Evolutionary conservation across 371 early-diverging fungal species (phyloP).

Genomic region (Rhizopus sp.): DNA sequence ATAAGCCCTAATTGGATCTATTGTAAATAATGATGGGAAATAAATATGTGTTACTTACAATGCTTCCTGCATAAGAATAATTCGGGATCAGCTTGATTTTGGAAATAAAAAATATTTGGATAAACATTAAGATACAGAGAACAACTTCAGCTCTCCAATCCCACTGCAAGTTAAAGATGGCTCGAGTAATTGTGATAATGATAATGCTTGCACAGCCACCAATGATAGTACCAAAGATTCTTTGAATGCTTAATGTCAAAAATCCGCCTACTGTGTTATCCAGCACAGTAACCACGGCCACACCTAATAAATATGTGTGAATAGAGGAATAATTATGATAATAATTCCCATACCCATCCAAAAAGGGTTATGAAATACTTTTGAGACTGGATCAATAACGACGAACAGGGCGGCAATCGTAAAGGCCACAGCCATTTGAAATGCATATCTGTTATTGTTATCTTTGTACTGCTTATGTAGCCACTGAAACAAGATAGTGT

Average conservation of each 20-base stretch:
- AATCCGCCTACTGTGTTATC: conserved; percentile 44
- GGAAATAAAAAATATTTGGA: conserved; percentile 39
- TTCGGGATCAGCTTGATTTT: conserved; percentile 35
- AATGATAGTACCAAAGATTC: conserved; percentile 37
- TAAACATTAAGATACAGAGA: conserved; percentile 30
- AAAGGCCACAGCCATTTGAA: conserved; percentile 26
- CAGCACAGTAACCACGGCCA: conserved; percentile 38
- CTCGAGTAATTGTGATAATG: conserved; percentile 33
- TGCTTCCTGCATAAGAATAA: conserved; percentile 37
- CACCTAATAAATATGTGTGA: conserved; percentile 21
- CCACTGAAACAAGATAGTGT: conserved; percentile 17
- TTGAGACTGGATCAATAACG: conserved; percentile 19
- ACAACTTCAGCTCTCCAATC: conserved; percentile 26
- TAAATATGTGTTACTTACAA: conserved; percentile 24
- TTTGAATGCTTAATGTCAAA: conserved; percentile 32
- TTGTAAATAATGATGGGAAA: neutral
- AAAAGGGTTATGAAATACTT: conserved; percentile 24
- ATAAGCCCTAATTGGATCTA: conserved; percentile 23
- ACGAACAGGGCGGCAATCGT: conserved; percentile 22
- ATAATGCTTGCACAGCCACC: conserved; percentile 36
- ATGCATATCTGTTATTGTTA: conserved; percentile 25
- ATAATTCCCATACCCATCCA: conserved; percentile 26
- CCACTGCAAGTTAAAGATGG: conserved; percentile 34
- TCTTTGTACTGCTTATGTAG: conserved; percentile 10
- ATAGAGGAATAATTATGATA: neutral